These are phyloP conservation scores for Fraxinus nigra DNA, from an alignment of 305 asterid species.

Conservation along the genomic window DNA sequence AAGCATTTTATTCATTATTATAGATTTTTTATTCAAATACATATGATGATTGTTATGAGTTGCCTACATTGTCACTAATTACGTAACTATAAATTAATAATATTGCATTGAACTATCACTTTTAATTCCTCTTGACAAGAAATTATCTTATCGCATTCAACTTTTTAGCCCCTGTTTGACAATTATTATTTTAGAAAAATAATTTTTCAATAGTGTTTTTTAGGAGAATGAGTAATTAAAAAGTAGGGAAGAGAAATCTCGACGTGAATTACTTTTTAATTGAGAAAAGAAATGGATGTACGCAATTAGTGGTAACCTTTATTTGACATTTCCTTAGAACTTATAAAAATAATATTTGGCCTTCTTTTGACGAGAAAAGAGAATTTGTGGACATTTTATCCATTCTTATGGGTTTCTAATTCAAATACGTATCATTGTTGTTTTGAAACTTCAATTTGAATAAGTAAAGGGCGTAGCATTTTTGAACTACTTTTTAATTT, in stretches of 20 bases:
- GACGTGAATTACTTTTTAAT: not conserved
- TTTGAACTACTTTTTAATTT: not conserved
- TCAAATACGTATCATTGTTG: not conserved
- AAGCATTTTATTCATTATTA: not conserved
- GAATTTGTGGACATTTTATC: not conserved
- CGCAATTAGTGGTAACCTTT: no score
- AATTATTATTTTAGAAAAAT: no score
- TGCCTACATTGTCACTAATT: not conserved
- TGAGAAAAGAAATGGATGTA: not conserved
- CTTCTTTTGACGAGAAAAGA: not conserved
- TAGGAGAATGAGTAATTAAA: no score
- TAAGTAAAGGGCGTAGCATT: not conserved
- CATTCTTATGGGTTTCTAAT: not conserved
- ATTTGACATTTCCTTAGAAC: not conserved
- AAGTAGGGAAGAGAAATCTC: no score
- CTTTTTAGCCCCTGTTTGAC: no score
- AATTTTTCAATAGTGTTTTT: no score
- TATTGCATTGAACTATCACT: not conserved
- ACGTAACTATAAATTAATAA: not conserved
- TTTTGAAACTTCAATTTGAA: not conserved
- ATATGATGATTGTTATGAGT: not conserved
- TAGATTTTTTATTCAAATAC: not conserved
- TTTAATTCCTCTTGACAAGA: no score
- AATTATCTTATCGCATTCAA: not conserved
- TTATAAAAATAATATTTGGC: not conserved